phyloP scores from a whole-genome alignment of 1,284 basidiomycete species.

The Phellopilus nigrolimitatus region DNA sequence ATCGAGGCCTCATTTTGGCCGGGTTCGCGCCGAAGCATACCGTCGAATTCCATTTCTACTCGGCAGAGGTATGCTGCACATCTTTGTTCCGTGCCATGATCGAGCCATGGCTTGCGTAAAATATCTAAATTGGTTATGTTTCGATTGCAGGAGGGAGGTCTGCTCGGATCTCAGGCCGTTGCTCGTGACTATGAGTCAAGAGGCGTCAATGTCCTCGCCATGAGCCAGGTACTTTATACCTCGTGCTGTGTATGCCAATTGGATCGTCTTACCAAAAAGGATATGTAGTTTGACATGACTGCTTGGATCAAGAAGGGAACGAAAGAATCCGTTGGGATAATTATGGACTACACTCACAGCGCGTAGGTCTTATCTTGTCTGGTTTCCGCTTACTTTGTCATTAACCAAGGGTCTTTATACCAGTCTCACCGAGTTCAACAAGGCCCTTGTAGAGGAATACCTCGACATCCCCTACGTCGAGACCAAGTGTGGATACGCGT shows the following conservation, averaged over 20 bases:
- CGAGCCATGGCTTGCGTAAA: not conserved
- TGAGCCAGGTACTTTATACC: conserved; percentile 66
- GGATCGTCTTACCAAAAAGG: conserved; percentile 20
- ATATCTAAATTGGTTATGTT: conserved; percentile 11
- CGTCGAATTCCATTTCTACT: conserved; percentile 96
- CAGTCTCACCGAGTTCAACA: conserved; percentile 79
- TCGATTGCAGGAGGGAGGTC: conserved; percentile 73
- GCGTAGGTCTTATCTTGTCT: conserved; percentile 34
- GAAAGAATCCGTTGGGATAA: conserved; percentile 83
- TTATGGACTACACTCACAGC: conserved; percentile 81
- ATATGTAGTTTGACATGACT: conserved; percentile 82
- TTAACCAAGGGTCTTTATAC: conserved; percentile 21
- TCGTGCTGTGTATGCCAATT: conserved; percentile 18
- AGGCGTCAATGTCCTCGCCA: conserved; percentile 71
- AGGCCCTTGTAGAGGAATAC: conserved; percentile 71
- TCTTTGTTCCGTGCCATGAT: not conserved
- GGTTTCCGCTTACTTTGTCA: conserved; percentile 11
- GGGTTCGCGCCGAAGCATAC: conserved; percentile 74
- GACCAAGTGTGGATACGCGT: conserved; percentile 91
- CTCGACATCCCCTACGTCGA: conserved; percentile 73
- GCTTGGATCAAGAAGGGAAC: conserved; percentile 94
- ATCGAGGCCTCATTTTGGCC: conserved; percentile 76
- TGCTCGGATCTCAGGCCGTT: conserved; percentile 91
- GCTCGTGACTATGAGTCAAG: conserved; percentile 71
- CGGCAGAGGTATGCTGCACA: conserved; percentile 62